A percentile compares a stretch with the other conserved stretches of the same genome.
Evolutionary conservation across 768 basidiomycete genomes (phyloP).

Genomic region (Auricularia heimuer): DNA sequence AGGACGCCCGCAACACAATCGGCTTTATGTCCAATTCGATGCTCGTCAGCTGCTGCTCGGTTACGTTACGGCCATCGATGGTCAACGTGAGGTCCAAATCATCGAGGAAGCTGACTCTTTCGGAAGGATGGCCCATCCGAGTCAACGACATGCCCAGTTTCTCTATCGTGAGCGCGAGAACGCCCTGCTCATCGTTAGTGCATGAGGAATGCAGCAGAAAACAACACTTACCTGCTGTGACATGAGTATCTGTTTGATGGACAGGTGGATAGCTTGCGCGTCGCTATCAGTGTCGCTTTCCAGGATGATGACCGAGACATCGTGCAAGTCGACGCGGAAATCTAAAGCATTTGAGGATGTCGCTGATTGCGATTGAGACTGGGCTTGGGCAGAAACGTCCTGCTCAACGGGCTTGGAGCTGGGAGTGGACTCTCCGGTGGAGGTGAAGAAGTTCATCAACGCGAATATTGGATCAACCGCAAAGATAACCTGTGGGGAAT

Average conservation of each 20-base stretch:
- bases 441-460: constrained; percentile 74
- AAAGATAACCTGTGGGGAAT: constrained; percentile 88
- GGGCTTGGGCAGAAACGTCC: constrained; percentile 4
- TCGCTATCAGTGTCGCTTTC: constrained; percentile 72
- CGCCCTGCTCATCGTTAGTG: constrained; percentile 39
- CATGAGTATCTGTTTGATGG: constrained; percentile 74
- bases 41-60: constrained; percentile 60
- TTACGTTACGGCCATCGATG: constrained; percentile 67
- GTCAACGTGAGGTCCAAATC: constrained; percentile 83
- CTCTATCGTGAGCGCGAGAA: constrained; percentile 69
- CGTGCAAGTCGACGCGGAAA: constrained; percentile 82
- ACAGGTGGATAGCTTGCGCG: constrained; percentile 78
- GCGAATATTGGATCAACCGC: constrained; percentile 86
- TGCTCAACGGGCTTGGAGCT: constrained; percentile 8
- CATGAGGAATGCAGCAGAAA: neutral
- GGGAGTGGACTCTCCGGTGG: constrained; percentile 13
- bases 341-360: constrained; percentile 24
- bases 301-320: constrained; percentile 79
- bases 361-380: constrained; percentile 11
- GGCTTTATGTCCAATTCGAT: constrained; percentile 77
- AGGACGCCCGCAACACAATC: constrained; percentile 89
- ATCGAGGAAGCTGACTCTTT: constrained; percentile 87
- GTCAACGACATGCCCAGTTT: constrained; percentile 89
- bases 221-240: constrained; percentile 68
- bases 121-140: constrained; percentile 72